Percentiles rank a stretch among this genome's conserved stretches.
Evolutionary conservation across 2,329 filamentous ascomycete species (phyloP).

Genomic region (Zalaria sp.): DNA sequence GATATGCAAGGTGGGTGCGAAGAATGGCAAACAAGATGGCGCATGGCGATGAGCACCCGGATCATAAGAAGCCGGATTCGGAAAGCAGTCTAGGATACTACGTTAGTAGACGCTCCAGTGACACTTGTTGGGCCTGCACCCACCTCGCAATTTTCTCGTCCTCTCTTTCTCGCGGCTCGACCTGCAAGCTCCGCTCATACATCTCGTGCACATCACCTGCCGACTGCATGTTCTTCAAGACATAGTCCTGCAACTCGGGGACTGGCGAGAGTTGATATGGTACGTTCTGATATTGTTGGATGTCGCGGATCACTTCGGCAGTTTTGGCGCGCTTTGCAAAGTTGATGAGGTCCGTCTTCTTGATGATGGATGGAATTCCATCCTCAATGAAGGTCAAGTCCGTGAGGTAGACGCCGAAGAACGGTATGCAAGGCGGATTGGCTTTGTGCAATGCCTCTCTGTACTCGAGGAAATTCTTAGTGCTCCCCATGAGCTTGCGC

Average conservation of each 20-base stretch:
- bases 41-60: no score
- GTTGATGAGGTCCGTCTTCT: conserved; percentile 94
- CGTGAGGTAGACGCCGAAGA: conserved; percentile 94
- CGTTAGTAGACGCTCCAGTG: conserved; percentile 9
- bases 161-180: conserved; percentile 91
- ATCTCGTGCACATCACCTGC: conserved; percentile 97
- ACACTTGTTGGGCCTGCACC: conserved; percentile 11
- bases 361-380: conserved; percentile 89
- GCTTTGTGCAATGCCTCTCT: conserved; percentile 82
- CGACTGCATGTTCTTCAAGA: conserved; percentile 87
- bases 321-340: conserved; percentile 98
- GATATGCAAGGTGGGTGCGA: no score
- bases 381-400: conserved; percentile 98
- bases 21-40: no score
- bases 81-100: conserved; percentile 31
- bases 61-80: conserved; percentile 40
- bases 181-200: conserved; percentile 91
- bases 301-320: conserved; percentile 93
- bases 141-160: conserved; percentile 99
- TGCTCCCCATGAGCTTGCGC: conserved; percentile 90
- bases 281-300: conserved; percentile 96
- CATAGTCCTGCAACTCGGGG: conserved; percentile 88
- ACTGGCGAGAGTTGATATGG: conserved; percentile 88
- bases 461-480: conserved; percentile 96
- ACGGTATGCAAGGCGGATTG: conserved; percentile 94